These are phyloP conservation scores for Brasenia schreberi DNA, from an alignment of 164 flowering plant genomes.

Conservation along the genomic window DNA sequence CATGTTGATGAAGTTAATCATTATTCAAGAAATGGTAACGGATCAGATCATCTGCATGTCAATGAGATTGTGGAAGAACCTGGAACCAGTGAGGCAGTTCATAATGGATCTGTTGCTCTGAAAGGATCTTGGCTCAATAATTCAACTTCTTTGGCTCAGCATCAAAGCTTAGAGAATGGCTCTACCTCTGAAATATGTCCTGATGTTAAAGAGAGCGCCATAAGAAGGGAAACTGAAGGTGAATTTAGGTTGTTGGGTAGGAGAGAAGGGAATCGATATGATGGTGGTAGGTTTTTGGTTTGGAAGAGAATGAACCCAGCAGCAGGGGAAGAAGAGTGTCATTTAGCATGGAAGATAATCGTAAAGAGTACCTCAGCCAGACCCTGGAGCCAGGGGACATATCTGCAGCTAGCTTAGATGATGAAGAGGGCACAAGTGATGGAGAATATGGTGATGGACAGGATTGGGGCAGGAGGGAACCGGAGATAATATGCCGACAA, in stretches of 20 bases:
- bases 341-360: slow-evolving; percentile 60
- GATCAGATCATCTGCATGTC: slow-evolving; percentile 10
- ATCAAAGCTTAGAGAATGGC: slow-evolving; percentile 12
- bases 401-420: slow-evolving; percentile 13
- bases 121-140: slow-evolving; percentile 7
- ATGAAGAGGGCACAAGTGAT: slow-evolving; percentile 23
- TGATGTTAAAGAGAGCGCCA: slow-evolving; percentile 42
- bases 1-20: not conserved
- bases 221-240: slow-evolving; percentile 95
- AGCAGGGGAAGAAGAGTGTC: slow-evolving; percentile 72
- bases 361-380: slow-evolving; percentile 27
- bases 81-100: slow-evolving; percentile 12
- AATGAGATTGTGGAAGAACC: slow-evolving; percentile 30
- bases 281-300: slow-evolving; percentile 58
- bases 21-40: too few species aligned
- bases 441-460: slow-evolving; percentile 36
- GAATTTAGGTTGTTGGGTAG: slow-evolving; percentile 80
- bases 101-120: not conserved
- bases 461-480: slow-evolving; percentile 40
- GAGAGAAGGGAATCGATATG: slow-evolving; percentile 46
- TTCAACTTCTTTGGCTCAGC: slow-evolving; percentile 14
- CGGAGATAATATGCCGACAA: slow-evolving; percentile 41
- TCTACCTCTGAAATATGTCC: slow-evolving; percentile 18
- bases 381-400: slow-evolving; percentile 49
- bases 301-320: slow-evolving; percentile 38